Conservation (phyloP, 2,329 filamentous ascomycete species). For the Claviceps paspali region DNA sequence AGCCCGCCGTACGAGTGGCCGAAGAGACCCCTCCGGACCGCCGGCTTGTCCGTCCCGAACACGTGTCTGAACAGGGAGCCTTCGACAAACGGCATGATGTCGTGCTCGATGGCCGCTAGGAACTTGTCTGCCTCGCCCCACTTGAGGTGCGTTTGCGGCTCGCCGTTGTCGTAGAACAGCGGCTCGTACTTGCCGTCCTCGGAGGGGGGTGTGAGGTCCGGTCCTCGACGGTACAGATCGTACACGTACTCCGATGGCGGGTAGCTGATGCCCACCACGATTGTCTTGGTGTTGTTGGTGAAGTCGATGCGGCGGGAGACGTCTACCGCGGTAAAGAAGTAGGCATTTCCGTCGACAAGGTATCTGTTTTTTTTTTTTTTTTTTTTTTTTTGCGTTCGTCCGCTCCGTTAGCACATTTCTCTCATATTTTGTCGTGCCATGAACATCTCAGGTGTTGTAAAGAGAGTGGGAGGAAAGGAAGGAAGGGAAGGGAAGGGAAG, state of each 20-base stretch:
- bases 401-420: no score
- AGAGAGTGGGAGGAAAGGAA: not conserved
- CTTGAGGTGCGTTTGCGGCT: slow-evolving; percentile 12
- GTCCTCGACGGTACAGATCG: slow-evolving; percentile 12
- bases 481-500: not conserved
- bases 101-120: slow-evolving; percentile 25
- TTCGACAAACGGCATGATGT: slow-evolving; percentile 20
- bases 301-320: slow-evolving; percentile 13
- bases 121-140: slow-evolving; percentile 30
- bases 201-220: slow-evolving; percentile 17
- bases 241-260: slow-evolving; percentile 14
- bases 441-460: no score
- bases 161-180: slow-evolving; percentile 11
- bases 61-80: slow-evolving; percentile 11
- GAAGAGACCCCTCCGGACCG: slow-evolving; percentile 25
- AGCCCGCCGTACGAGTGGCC: slow-evolving; percentile 35
- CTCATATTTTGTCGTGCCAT: no score
- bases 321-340: slow-evolving; percentile 20
- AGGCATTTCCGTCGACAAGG: slow-evolving; percentile 19
- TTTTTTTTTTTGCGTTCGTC: no score
- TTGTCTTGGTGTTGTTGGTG: slow-evolving; percentile 12
- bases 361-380: slow-evolving; percentile 11
- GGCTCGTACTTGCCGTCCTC: slow-evolving; percentile 11
- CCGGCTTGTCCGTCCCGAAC: no score
- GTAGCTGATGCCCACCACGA: slow-evolving; percentile 20